Evolutionary conservation across 345 rosid genomes (phyloP), one percentile per base, ranked within the genome.

Genomic region (Rhizophora apiculata): DNA sequence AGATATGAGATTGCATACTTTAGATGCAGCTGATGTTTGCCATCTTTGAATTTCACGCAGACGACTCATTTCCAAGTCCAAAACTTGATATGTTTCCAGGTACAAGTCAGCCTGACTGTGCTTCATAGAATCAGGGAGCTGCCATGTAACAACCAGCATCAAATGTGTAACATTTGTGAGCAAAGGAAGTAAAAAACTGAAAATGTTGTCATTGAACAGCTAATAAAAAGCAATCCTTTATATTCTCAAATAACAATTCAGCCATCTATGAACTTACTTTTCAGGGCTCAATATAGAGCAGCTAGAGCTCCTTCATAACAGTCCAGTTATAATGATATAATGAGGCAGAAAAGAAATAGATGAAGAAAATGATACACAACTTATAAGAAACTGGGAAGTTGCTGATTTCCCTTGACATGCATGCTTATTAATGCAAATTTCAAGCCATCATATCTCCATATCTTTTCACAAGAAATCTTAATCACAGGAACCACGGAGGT

Each of bases 41-140:
- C 99, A 95, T 77, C 88, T 81, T 85, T 92, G 99, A 69, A 95
- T 92, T 87, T 90, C 98, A 32, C 97, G 97, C 64, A 95, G 78
- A 62, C 93, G 96, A 75, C 98, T 92, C 99, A 95, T 92, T 80
- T 95, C 99, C 84, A 90, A 79, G 86, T 95, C 99, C 84, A 95
- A 80, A 81, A 95, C 99, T 92, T 92, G 97, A 87, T 95, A 95
- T 32, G 99, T 92, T 74, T 95, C 98, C 62, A 95, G 79, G 76
- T 95, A 95, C 75, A 95, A 75, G 76, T 95, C 99, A 71, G 96
- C 92, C 83, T 95, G 99, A 86, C 92, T 92, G 76, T 95, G 98
- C 85, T 89, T 95, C 99, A 95, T 90, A 48, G 99, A 95, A 72
- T 89, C 97, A 2, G 98, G 97, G 75, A 95, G 98, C 98, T 95